These are phyloP conservation scores for Epichloe amarillans DNA, from an alignment of 2,329 filamentous ascomycete genomes.

Conservation along the genomic window DNA sequence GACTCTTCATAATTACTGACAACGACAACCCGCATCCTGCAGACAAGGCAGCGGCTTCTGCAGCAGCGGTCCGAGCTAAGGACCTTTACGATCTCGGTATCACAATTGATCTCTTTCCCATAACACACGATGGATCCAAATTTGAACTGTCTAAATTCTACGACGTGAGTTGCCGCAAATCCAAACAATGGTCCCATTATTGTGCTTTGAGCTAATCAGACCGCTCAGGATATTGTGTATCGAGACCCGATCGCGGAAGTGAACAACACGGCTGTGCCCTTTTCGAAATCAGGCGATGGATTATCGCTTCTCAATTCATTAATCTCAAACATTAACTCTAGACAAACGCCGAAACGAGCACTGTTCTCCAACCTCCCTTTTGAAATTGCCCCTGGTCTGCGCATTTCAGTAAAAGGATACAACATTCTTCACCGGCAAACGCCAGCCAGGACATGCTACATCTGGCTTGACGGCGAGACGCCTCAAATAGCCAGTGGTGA, in stretches of 20 bases:
- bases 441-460: constrained; percentile 69
- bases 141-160: constrained; percentile 86
- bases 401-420: constrained; percentile 87
- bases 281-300: constrained; percentile 58
- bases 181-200: too few species aligned
- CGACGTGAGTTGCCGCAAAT: constrained; percentile 44
- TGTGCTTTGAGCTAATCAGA: background rate
- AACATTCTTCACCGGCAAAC: constrained; percentile 76
- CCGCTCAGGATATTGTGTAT: constrained; percentile 72
- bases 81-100: constrained; percentile 92
- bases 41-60: constrained; percentile 59
- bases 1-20: constrained; percentile 93
- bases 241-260: constrained; percentile 61
- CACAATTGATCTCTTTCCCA: constrained; percentile 83
- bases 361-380: constrained; percentile 79
- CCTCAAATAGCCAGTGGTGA: constrained; percentile 65
- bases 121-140: constrained; percentile 52
- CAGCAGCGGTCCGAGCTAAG: constrained; percentile 77
- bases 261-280: constrained; percentile 36
- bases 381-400: constrained; percentile 72
- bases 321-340: constrained; percentile 79
- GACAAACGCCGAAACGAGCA: constrained; percentile 71
- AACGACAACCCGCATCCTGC: constrained; percentile 72
- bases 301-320: constrained; percentile 68
- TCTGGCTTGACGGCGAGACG: constrained; percentile 78